A percentile compares a stretch with the other conserved stretches of the same genome.
These are phyloP conservation scores for Boletus rubescentipes DNA, from an alignment of 768 basidiomycete genomes.

Conservation along the genomic window DNA sequence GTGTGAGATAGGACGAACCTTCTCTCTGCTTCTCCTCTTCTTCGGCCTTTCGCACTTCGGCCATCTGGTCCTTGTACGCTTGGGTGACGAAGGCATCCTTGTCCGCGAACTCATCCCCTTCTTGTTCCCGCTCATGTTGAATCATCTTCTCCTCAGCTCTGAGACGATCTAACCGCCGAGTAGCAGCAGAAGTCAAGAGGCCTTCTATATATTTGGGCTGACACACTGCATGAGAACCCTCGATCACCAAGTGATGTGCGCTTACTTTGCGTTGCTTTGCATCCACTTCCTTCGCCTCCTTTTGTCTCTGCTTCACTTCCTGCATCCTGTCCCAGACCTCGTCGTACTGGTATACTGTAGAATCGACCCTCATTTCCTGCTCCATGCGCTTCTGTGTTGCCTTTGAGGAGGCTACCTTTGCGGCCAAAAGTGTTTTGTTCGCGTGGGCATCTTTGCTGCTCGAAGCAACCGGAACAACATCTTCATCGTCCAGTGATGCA, in stretches of 20 bases:
- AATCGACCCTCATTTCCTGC: slow-evolving; percentile 74
- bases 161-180: slow-evolving; percentile 82
- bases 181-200: slow-evolving; percentile 79
- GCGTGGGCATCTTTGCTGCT: slow-evolving; percentile 40
- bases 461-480: slow-evolving; percentile 46
- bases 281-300: slow-evolving; percentile 75
- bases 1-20: slow-evolving; percentile 49
- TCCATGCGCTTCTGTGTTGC: slow-evolving; percentile 73
- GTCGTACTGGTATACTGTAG: slow-evolving; percentile 91
- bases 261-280: slow-evolving; percentile 74
- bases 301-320: slow-evolving; percentile 71
- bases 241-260: neutral
- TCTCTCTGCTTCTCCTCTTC: slow-evolving; percentile 89
- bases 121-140: slow-evolving; percentile 85
- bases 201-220: slow-evolving; percentile 93
- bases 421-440: slow-evolving; percentile 58
- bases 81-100: slow-evolving; percentile 98
- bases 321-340: slow-evolving; percentile 97
- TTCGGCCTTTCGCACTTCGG: slow-evolving; percentile 84
- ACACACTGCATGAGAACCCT: slow-evolving; percentile 12
- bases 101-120: slow-evolving; percentile 91
- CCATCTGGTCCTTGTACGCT: slow-evolving; percentile 96
- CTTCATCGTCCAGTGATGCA: slow-evolving; percentile 63
- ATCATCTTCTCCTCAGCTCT: slow-evolving; percentile 99
- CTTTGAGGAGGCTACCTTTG: slow-evolving; percentile 60